Conservation (phyloP, 83 land plant genomes). For the Diphasiastrum complanatum region DNA sequence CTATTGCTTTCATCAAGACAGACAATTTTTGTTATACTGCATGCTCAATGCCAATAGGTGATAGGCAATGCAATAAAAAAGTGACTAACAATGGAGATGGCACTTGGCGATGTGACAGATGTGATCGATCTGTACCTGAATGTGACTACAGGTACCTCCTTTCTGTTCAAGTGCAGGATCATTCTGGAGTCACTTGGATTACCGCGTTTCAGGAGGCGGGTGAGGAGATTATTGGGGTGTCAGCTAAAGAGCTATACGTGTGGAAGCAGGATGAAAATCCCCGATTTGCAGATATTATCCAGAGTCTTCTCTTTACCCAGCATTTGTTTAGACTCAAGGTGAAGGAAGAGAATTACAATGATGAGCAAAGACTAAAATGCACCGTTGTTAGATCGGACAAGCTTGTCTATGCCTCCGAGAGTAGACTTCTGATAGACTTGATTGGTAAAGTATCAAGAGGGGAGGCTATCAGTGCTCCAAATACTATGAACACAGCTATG, state of each 20-base stretch:
- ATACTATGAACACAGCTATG: background rate
- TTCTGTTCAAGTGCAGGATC: constrained; percentile 74
- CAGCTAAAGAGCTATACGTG: constrained; percentile 65
- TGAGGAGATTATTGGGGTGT: constrained; percentile 62
- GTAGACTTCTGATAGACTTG: constrained; percentile 47
- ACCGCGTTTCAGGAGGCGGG: constrained; percentile 91
- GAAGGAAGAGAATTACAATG: constrained; percentile 81
- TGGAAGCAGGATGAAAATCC: constrained; percentile 58
- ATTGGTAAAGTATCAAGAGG: constrained; percentile 46
- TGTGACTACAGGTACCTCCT: constrained; percentile 91
- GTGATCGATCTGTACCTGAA: constrained; percentile 68
- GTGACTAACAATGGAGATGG: constrained; percentile 59
- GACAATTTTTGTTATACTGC: constrained; percentile 90
- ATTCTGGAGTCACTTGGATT: constrained; percentile 86
- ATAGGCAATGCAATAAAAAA: constrained; percentile 83
- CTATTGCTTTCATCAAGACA: constrained; percentile 65
- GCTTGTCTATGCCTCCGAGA: constrained; percentile 59
- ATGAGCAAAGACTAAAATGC: constrained; percentile 72
- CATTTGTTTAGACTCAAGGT: constrained; percentile 67
- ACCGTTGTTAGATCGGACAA: constrained; percentile 68
- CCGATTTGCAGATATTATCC: constrained; percentile 55
- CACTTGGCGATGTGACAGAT: constrained; percentile 88
- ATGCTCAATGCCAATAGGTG: constrained; percentile 72
- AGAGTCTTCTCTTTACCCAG: constrained; percentile 46
- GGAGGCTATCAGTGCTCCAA: constrained; percentile 16